These are phyloP conservation scores for Neobulgaria alba DNA, from an alignment of 2,329 filamentous ascomycete species.

Conservation along the genomic window DNA sequence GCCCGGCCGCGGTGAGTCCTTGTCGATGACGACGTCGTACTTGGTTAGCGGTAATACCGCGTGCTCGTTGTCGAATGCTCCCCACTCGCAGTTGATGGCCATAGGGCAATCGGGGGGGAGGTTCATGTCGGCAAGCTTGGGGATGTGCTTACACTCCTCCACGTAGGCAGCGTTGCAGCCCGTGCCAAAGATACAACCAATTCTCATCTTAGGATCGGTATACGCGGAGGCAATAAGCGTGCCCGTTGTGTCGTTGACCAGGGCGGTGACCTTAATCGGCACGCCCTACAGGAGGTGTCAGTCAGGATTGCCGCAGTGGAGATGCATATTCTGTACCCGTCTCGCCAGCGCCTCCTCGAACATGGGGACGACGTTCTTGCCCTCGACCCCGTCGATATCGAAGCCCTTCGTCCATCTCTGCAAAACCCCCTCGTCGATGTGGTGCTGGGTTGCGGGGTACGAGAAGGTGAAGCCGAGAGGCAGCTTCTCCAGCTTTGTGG, in stretches of 20 bases:
- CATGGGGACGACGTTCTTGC: conserved; percentile 80
- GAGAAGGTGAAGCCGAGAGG: conserved; percentile 50
- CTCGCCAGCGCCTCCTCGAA: conserved; percentile 70
- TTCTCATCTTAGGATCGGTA: conserved; percentile 86
- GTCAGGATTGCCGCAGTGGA: neutral
- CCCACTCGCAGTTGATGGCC: conserved; percentile 97
- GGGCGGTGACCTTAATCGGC: conserved; percentile 82
- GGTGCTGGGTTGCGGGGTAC: conserved; percentile 86
- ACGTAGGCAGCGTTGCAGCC: conserved; percentile 98
- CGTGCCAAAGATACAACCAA: conserved; percentile 97
- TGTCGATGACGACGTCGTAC: conserved; percentile 83
- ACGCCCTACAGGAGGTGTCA: conserved; percentile 52
- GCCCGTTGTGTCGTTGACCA: conserved; percentile 97
- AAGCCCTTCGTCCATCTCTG: conserved; percentile 98
- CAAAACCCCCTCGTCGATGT: conserved; percentile 84
- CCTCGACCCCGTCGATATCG: conserved; percentile 86
- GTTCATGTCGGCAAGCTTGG: conserved; percentile 88
- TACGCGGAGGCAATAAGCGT: conserved; percentile 95
- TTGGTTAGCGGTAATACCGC: conserved; percentile 75
- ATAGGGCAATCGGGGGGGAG: conserved; percentile 76
- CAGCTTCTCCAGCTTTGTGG: conserved; percentile 1
- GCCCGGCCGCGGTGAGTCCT: conserved; percentile 82
- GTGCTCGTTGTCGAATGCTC: conserved; percentile 92
- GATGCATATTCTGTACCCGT: conserved; percentile 40
- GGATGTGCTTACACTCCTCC: conserved; percentile 83